A percentile compares a stretch with the other conserved stretches of the same genome.
phyloP scores from a whole-genome alignment of 1,284 basidiomycete species.

The Ceratobasidium sp. region DNA sequence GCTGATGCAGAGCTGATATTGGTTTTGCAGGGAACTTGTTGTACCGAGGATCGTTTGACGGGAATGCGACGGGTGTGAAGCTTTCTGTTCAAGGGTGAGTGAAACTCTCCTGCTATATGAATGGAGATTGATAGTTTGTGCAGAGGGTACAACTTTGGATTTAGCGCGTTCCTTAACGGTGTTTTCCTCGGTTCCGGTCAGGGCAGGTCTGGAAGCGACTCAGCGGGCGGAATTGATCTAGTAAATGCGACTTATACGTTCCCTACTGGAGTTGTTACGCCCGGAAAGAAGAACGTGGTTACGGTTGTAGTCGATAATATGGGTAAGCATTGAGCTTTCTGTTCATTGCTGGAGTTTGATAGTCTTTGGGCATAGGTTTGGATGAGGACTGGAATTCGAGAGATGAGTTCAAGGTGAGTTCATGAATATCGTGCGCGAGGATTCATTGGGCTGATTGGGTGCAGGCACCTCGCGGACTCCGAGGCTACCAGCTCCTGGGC shows the following conservation, averaged over 20 bases:
- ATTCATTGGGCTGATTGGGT: background rate
- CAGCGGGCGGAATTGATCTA: background rate
- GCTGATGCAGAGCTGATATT: no score
- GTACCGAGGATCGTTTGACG: slow-evolving; percentile 65
- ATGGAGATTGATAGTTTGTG: background rate
- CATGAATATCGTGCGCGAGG: no score
- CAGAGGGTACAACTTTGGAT: slow-evolving; percentile 64
- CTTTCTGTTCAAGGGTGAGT: slow-evolving; percentile 64
- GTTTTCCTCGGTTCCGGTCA: slow-evolving; percentile 64
- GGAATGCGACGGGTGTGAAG: slow-evolving; percentile 61
- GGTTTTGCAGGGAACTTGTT: slow-evolving; percentile 53
- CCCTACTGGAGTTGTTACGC: slow-evolving; percentile 53
- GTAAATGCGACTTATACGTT: slow-evolving; percentile 55
- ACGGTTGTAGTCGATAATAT: slow-evolving; percentile 57
- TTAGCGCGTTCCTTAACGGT: slow-evolving; percentile 64
- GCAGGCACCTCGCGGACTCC: slow-evolving; percentile 55
- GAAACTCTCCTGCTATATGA: no score
- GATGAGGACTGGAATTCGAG: slow-evolving; percentile 52
- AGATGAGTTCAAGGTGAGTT: slow-evolving; percentile 53
- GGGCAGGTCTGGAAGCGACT: slow-evolving; percentile 50
- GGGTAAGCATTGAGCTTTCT: slow-evolving; percentile 50
- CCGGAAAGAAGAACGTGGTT: slow-evolving; percentile 58
- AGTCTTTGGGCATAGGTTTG: no score
- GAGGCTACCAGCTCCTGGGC: slow-evolving; percentile 51
- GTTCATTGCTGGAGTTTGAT: no score